These are phyloP conservation scores for Dioscorea cayenensis DNA, from an alignment of 116 monocot genomes.

Conservation along the genomic window DNA sequence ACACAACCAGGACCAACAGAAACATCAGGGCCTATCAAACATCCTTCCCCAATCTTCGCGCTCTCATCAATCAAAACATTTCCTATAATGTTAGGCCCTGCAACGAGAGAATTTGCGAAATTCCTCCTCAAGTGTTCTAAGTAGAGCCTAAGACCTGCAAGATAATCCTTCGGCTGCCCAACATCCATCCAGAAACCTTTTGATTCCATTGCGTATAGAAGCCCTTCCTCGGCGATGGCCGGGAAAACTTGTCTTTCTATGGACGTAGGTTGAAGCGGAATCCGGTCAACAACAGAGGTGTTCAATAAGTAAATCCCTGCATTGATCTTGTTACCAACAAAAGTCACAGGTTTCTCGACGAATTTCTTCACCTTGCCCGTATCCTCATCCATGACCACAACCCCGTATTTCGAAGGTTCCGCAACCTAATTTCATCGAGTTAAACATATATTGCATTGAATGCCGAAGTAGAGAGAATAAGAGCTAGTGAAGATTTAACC, in stretches of 20 bases:
- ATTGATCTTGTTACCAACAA: slow-evolving; percentile 15
- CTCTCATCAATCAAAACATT: slow-evolving; percentile 1
- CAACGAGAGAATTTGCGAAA: background rate
- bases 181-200: background rate
- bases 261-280: background rate
- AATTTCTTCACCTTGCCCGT: slow-evolving; percentile 5
- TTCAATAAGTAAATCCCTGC: slow-evolving; percentile 12
- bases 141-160: background rate
- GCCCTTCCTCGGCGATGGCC: background rate
- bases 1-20: background rate
- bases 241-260: background rate
- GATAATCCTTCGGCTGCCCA: slow-evolving; percentile 1
- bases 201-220: background rate
- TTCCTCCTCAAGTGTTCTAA: background rate
- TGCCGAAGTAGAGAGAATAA: background rate
- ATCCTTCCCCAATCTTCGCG: background rate
- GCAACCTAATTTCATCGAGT: background rate
- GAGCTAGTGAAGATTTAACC: slow-evolving; percentile 3
- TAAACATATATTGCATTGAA: background rate
- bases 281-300: slow-evolving; percentile 3
- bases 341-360: slow-evolving; percentile 7
- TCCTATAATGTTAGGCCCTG: background rate
- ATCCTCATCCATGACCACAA: slow-evolving; percentile 3
- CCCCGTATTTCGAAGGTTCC: slow-evolving; percentile 11
- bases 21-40: background rate